Evolutionary conservation across 257 asterid genomes (phyloP), one percentile per base, ranked within the genome.

Genomic region (Capsicum chinense): DNA sequence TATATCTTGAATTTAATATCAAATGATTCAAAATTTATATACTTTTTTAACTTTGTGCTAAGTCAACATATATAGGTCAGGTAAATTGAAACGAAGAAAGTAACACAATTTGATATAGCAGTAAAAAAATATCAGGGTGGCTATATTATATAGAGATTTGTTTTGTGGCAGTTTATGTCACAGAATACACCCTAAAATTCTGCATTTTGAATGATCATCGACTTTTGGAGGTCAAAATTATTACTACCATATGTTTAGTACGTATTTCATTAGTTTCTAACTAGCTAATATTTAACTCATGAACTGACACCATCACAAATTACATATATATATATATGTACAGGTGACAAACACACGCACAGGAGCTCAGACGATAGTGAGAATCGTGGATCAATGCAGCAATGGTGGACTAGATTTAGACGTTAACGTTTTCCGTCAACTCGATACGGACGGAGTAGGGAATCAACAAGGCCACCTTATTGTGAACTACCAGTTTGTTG

Each of bases 401-500:
- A 86, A 86, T 50, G 88, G 89, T 7, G 91, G 91, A 52, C 35
- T 88, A 47, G 89, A 88, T 82, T 78, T 86, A 39, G 89, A 88
- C 15, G 52, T 54, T 1, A 66, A 67, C 5, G 87, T 85, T 15
- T 86, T 88, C 35, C 19, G 39, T 6, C 33, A 6, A 17, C 7
- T 88, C n/a, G 88, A 88, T 57, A 88, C 85, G 2, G 64, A 84
- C 50, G 88, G 88, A 35, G 26, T 21, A 0, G 89, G 89, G n/a
- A 63, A 42, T 70, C 79, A 79, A 3, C 81, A 80, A 15, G 89
- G 91, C 6, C 85, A 79, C 73, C 85, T 88, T 63, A 62, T 33
- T 14, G 90, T 88, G 37, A 81, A 86, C 87, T 88, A 86, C 64
- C 66, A 84, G 6, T 84, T 86, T 50, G 88, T 86, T 33, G n/a